Evolutionary conservation across 257 asterid species (phyloP).

Genomic region (Solanum commersonii): DNA sequence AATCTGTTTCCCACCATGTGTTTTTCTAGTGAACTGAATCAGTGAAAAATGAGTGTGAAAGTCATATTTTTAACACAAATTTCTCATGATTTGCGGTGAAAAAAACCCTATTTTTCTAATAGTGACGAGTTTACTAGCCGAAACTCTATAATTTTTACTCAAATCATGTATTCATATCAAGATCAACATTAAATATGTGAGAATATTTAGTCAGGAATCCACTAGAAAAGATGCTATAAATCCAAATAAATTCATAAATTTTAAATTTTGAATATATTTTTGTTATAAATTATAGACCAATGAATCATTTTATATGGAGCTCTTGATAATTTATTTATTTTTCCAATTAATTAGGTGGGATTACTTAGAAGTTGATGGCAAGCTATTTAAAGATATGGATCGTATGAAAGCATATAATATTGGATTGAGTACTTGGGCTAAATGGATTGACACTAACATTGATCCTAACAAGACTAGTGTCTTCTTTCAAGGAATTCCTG

Average conservation of each 20-base stretch:
- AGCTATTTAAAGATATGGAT: constrained; percentile 35
- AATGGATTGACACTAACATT: constrained; percentile 56
- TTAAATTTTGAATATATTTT: not conserved
- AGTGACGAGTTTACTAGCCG: not conserved
- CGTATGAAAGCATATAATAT: constrained; percentile 39
- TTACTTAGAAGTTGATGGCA: constrained; percentile 30
- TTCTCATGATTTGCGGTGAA: no score
- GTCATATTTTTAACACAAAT: no score
- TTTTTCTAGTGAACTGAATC: no score
- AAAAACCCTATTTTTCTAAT: no score
- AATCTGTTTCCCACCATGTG: no score
- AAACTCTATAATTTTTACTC: not conserved
- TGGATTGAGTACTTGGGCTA: constrained; percentile 63
- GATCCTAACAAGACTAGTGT: constrained; percentile 38
- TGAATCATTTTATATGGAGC: not conserved
- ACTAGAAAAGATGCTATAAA: not conserved
- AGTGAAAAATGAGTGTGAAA: no score
- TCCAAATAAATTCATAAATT: not conserved
- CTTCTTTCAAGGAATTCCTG: constrained; percentile 64
- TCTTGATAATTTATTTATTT: not conserved
- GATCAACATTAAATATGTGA: not conserved
- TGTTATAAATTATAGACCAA: no score
- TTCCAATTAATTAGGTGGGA: constrained; percentile 41
- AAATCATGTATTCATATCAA: not conserved
- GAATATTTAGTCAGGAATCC: not conserved